These are phyloP conservation scores for Chytridiales sp. DNA, from an alignment of 371 early-diverging fungal species.

Conservation along the genomic window DNA sequence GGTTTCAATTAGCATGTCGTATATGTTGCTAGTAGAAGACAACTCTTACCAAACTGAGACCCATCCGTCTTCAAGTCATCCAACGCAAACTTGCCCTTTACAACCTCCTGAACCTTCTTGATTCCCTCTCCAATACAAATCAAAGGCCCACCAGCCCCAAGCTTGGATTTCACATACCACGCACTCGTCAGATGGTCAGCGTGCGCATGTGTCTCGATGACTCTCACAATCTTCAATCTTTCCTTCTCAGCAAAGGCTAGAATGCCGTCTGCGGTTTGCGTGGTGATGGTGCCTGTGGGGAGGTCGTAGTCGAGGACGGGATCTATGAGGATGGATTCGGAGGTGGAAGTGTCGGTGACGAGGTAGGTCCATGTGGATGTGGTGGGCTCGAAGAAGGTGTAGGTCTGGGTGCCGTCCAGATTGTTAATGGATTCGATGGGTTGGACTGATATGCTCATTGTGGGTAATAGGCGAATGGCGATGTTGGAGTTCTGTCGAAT, in stretches of 20 bases:
- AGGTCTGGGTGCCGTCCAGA: slow-evolving; percentile 6
- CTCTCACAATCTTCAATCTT: slow-evolving; percentile 9
- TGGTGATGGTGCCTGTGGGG: slow-evolving; percentile 11
- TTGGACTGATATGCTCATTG: too few relatives aligned
- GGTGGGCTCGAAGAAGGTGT: slow-evolving; percentile 16
- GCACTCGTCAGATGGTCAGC: slow-evolving; percentile 36
- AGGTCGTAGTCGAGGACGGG: slow-evolving; percentile 30
- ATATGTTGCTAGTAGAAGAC: too few relatives aligned
- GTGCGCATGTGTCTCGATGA: slow-evolving; percentile 35
- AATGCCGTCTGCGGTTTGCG: slow-evolving; percentile 20
- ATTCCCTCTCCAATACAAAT: slow-evolving; percentile 32
- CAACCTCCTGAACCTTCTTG: slow-evolving; percentile 25
- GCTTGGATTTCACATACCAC: slow-evolving; percentile 22
- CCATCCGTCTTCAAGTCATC: slow-evolving; percentile 18
- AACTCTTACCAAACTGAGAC: slow-evolving; percentile 19
- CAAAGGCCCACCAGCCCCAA: slow-evolving; percentile 13
- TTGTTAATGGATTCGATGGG: background rate
- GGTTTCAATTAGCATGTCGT: background rate
- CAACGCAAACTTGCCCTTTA: slow-evolving; percentile 16
- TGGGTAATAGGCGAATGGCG: too few relatives aligned
- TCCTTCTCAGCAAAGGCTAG: slow-evolving; percentile 4
- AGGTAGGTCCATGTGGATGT: slow-evolving; percentile 19
- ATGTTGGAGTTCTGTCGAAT: too few relatives aligned
- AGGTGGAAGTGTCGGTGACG: slow-evolving; percentile 11
- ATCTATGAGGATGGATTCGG: slow-evolving; percentile 29